Base-by-base conservation (phyloP, 148 eudicot genomes). In the Polygonum aviculare region DNA sequence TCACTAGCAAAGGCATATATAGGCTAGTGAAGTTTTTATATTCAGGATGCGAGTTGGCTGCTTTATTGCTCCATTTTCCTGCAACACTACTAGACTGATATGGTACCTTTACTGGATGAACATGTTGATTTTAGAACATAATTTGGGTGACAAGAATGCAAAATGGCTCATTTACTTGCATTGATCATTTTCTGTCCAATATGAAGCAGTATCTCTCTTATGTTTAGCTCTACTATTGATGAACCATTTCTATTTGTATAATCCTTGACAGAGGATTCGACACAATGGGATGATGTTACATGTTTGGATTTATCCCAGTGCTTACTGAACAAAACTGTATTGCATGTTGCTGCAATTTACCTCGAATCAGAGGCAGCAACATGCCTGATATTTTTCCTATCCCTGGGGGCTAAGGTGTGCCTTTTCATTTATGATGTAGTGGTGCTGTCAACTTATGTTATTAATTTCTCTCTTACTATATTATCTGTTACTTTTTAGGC, bases 231-330 rank as follows among this genome's bases (percentile, higher is more conserved):
- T 57, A 26, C 67, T 75, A 41, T 69, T 19, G 44, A 19, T 65
- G 69, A 21, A 38, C 55, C 33, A 33, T 36, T 62, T 16, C 19
- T 65, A 16, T 21, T 75, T 71, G 75, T 31, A 40, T 49, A 15
- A 7, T 51, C 90, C 94, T 92, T 89, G 85, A 94, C 91, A 78
- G 52, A 22, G 47, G 55, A 75, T 54, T 87, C 57, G 98, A 86
- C 86, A 83, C 79, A 90, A 54, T 95, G 98, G 98, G 98, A 95
- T 84, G 96, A 90, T 81, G 92, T 89, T 78, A 90, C 98, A 33
- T 92, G 97, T 83, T 81, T 95, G 82, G 98, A 95, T 81, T 81
- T 85, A 74, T 90, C 97, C 67, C 97, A 95, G 75, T 95, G 98
- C 88, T 82, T 77, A 83, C 80, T 95, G 88, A 95, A 95, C 86